Conservation (phyloP, 257 asterid species). For the Datura wrightii region DNA sequence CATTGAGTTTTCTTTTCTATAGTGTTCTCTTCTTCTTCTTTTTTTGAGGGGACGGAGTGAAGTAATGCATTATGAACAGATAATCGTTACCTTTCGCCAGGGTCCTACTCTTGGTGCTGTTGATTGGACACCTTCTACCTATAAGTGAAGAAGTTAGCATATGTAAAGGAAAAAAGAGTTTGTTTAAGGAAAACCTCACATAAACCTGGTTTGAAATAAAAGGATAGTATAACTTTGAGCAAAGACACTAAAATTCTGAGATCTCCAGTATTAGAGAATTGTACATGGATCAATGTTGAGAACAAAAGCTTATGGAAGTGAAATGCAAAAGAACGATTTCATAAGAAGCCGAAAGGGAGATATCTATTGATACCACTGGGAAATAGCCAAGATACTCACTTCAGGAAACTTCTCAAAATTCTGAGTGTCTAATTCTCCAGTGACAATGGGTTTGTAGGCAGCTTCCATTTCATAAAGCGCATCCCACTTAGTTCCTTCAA, state of each 20-base stretch:
- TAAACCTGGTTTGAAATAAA: not conserved
- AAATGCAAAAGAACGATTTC: not conserved
- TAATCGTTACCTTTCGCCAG: conserved; percentile 85
- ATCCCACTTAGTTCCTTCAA: conserved; percentile 80
- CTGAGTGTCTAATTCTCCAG: conserved; percentile 93
- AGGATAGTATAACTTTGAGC: too few species aligned
- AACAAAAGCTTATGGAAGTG: not conserved
- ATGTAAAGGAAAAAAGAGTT: not conserved
- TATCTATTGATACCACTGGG: not conserved
- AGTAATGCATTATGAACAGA: conserved; percentile 19
- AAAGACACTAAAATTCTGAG: too few species aligned
- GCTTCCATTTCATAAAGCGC: conserved; percentile 92
- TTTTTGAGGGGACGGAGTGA: not conserved
- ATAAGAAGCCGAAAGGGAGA: not conserved
- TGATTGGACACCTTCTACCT: conserved; percentile 78
- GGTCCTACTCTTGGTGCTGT: conserved; percentile 85
- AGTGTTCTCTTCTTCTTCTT: not conserved
- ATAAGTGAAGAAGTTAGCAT: conserved; percentile 21
- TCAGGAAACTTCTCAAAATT: conserved; percentile 92
- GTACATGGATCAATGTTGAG: not conserved
- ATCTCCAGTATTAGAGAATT: too few species aligned
- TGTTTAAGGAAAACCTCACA: not conserved
- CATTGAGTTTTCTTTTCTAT: not conserved
- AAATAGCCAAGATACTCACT: conserved; percentile 49
- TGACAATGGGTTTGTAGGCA: conserved; percentile 83